Evolutionary conservation across 1,284 basidiomycete genomes (phyloP).

Genomic region (Schizophyllum commune): DNA sequence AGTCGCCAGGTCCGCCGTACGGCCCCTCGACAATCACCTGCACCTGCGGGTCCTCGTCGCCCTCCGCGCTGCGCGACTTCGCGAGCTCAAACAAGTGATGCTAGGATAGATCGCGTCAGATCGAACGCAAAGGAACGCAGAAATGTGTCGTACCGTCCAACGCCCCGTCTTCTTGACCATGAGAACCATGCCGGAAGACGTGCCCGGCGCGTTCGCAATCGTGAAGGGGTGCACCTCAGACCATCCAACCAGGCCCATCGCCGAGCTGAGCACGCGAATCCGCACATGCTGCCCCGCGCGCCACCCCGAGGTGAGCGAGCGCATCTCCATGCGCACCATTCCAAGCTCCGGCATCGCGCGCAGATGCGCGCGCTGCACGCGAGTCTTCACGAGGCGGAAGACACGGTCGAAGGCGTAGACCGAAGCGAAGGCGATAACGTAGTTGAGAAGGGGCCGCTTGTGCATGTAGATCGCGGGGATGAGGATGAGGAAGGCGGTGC

Average conservation of each 20-base stretch:
- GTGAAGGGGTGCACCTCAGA: constrained; percentile 73
- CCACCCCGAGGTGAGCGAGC: constrained; percentile 63
- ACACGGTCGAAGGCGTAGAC: constrained; percentile 60
- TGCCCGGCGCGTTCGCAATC: constrained; percentile 45
- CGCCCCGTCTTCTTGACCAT: constrained; percentile 55
- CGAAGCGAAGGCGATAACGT: constrained; percentile 39
- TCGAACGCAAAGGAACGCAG: background rate
- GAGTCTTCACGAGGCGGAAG: constrained; percentile 57
- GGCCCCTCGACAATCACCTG: constrained; percentile 68
- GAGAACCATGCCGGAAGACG: constrained; percentile 47
- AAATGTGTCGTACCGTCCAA: constrained; percentile 40
- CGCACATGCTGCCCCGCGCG: constrained; percentile 78
- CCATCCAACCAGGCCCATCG: constrained; percentile 51
- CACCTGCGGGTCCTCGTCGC: constrained; percentile 35
- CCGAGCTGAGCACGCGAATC: constrained; percentile 51
- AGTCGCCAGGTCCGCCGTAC: constrained; percentile 62
- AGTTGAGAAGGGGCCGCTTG: constrained; percentile 32
- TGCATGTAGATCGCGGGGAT: constrained; percentile 47
- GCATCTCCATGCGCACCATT: constrained; percentile 52
- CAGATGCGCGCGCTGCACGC: constrained; percentile 49
- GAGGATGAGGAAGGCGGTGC: constrained; percentile 31
- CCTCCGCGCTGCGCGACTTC: constrained; percentile 27
- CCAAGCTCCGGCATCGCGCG: constrained; percentile 48
- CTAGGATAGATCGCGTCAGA: background rate
- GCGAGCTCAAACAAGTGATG: constrained; percentile 45